Evolutionary conservation across 768 basidiomycete species (phyloP).

Genomic region (Daedalea quercina): DNA sequence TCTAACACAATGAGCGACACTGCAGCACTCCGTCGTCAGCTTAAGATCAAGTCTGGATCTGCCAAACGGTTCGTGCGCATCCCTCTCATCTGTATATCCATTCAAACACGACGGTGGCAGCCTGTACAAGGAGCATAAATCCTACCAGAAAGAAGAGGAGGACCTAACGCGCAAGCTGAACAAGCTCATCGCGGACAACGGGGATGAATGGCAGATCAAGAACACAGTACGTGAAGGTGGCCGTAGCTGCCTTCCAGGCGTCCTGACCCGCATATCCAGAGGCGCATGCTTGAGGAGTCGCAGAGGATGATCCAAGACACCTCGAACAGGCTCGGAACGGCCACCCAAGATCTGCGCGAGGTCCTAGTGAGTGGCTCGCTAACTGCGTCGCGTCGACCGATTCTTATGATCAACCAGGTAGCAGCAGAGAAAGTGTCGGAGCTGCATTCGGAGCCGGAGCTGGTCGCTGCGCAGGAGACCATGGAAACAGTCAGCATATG

Average conservation of each 20-base stretch:
- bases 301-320: constrained; percentile 76
- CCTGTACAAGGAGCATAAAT: constrained; percentile 51
- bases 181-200: constrained; percentile 48
- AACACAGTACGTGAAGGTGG: constrained; percentile 47
- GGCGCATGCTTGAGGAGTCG: constrained; percentile 66
- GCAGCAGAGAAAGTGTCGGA: constrained; percentile 37
- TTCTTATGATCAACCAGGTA: constrained; percentile 24
- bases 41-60: constrained; percentile 71
- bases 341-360: constrained; percentile 54
- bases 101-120: constrained; percentile 9
- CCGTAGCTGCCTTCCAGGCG: not conserved
- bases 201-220: constrained; percentile 68
- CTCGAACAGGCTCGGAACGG: constrained; percentile 50
- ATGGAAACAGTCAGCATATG: constrained; percentile 47
- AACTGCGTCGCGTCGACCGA: not conserved
- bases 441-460: constrained; percentile 27
- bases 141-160: constrained; percentile 63
- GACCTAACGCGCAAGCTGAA: constrained; percentile 54
- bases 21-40: constrained; percentile 49
- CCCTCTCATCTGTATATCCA: not conserved
- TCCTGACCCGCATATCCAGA: constrained; percentile 29
- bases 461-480: constrained; percentile 45
- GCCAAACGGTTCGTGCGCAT: constrained; percentile 48
- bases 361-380: constrained; percentile 50
- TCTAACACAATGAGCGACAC: constrained; percentile 39